These are phyloP conservation scores for Epichloe gansuensis DNA, from an alignment of 2,329 filamentous ascomycete genomes.

Conservation along the genomic window DNA sequence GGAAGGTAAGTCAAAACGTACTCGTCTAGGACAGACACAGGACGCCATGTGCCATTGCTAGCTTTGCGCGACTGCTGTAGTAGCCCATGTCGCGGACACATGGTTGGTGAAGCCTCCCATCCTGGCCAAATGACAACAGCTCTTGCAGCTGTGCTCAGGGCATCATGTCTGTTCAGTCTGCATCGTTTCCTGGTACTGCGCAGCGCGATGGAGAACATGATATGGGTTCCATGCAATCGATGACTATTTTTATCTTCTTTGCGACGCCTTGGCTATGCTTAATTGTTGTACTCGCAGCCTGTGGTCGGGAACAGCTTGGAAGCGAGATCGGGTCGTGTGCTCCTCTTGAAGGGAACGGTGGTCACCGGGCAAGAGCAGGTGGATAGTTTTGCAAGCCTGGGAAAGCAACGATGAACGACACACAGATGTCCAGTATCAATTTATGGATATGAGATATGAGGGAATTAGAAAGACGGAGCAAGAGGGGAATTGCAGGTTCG, in stretches of 20 bases:
- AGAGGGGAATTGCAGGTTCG: not conserved
- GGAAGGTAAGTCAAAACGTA: conserved; percentile 22
- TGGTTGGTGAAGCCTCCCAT: not conserved
- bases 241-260: not conserved
- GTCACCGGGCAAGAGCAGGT: not conserved
- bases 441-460: not conserved
- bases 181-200: conserved; percentile 31
- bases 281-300: not conserved
- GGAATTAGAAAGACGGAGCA: not conserved
- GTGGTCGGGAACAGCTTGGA: not conserved
- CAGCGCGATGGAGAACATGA: conserved; percentile 34
- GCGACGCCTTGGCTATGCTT: not conserved
- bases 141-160: conserved; percentile 8
- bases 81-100: not conserved
- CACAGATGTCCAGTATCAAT: not conserved
- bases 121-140: not conserved
- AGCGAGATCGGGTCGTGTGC: not conserved
- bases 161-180: conserved; percentile 17
- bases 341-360: not conserved
- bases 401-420: not conserved
- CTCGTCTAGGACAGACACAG: conserved; percentile 52
- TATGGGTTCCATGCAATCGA: conserved; percentile 24
- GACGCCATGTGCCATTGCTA: conserved; percentile 40
- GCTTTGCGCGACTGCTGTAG: conserved; percentile 10
- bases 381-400: not conserved